Evolutionary conservation across 2,329 filamentous ascomycete species (phyloP).

Genomic region (Mollisiaceae sp.): DNA sequence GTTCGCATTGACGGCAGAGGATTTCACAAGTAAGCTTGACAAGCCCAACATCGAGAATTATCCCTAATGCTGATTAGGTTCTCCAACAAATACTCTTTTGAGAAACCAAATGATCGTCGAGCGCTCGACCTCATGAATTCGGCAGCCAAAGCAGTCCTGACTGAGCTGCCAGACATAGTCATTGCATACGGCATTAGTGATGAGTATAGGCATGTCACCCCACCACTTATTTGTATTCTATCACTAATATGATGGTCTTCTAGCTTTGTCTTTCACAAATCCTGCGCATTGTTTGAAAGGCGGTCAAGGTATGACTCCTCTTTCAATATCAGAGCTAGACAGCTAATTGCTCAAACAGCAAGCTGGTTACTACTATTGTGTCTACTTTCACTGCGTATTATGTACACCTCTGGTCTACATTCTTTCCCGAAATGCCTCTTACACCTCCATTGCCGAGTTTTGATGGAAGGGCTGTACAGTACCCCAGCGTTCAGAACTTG

Average conservation of each 20-base stretch:
- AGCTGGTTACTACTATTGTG: constrained; percentile 87
- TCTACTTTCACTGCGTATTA: constrained; percentile 95
- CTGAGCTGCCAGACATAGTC: constrained; percentile 81
- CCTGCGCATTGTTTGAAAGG: constrained; percentile 82
- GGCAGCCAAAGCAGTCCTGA: constrained; percentile 83
- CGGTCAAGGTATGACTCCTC: constrained; percentile 67
- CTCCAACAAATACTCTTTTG: constrained; percentile 80
- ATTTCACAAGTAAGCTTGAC: constrained; percentile 78
- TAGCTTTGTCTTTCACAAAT: constrained; percentile 89
- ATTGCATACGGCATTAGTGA: constrained; percentile 94
- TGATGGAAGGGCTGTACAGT: constrained; percentile 88
- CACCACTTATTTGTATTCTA: constrained; percentile 43
- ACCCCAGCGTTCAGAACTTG: constrained; percentile 81
- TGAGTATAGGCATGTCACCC: constrained; percentile 72
- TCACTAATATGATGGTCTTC: constrained; percentile 19
- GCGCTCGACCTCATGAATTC: constrained; percentile 94
- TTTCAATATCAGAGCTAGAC: neutral
- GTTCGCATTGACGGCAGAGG: constrained; percentile 92
- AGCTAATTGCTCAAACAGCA: constrained; percentile 58
- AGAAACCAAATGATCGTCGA: constrained; percentile 89
- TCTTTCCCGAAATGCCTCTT: constrained; percentile 74
- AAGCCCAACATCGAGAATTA: neutral
- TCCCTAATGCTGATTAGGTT: constrained; percentile 58
- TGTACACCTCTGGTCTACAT: constrained; percentile 76
- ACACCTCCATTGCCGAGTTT: constrained; percentile 83